Evolutionary conservation across 257 asterid species (phyloP).

Genomic region (Schizonepeta tenuifolia): DNA sequence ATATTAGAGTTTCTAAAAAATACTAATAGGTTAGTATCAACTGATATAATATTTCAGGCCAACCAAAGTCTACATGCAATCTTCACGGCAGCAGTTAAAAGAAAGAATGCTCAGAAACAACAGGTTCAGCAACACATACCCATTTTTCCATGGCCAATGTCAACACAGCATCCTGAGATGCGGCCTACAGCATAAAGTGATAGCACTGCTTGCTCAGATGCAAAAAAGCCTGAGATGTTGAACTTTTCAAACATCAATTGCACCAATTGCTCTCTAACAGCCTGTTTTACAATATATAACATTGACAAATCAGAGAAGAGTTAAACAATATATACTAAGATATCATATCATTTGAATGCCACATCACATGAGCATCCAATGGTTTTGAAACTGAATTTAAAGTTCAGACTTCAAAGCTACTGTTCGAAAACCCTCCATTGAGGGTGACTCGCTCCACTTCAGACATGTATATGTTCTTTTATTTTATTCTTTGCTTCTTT

Average conservation of each 20-base stretch:
- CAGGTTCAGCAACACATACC: conserved; percentile 47
- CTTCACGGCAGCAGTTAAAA: conserved; percentile 14
- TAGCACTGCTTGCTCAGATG: conserved; percentile 92
- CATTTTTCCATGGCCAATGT: conserved; percentile 88
- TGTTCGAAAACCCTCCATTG: not conserved
- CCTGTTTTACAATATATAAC: conserved; percentile 51
- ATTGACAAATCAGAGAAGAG: conserved; percentile 16
- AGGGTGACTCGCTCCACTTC: not conserved
- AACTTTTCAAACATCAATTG: conserved; percentile 96
- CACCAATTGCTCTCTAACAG: conserved; percentile 86
- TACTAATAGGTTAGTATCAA: conserved; percentile 11
- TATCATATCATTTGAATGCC: conserved; percentile 11
- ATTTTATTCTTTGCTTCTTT: not conserved
- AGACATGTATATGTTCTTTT: not conserved
- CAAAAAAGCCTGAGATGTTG: conserved; percentile 89
- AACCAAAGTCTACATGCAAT: conserved; percentile 16
- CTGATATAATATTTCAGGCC: conserved; percentile 9
- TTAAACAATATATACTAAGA: conserved; percentile 12
- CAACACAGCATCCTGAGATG: conserved; percentile 92
- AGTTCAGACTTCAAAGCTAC: not conserved
- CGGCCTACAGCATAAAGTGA: conserved; percentile 97
- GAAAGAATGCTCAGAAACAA: conserved; percentile 10
- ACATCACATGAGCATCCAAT: not conserved
- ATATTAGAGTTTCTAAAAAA: not conserved
- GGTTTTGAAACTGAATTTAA: conserved; percentile 18